Evolutionary conservation across 192 early-diverging fungal genomes (phyloP), one percentile per base, ranked within the genome.

Genomic region (Dissophora globulifera): DNA sequence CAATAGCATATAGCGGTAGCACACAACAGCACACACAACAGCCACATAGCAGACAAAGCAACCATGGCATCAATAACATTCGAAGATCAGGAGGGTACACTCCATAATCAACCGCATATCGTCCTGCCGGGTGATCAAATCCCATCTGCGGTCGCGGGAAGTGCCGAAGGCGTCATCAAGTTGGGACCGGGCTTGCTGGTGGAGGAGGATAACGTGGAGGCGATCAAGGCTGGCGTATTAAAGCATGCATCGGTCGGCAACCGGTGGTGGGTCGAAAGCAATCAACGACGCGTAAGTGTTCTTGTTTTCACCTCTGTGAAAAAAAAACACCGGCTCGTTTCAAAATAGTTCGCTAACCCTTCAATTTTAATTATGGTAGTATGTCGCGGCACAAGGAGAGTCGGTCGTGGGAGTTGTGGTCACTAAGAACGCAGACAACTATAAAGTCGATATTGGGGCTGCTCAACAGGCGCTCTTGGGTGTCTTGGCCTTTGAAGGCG

Each of bases 371-470:
- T 65, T 13, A n/a, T n/a, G 11, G 23, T 81, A 96, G 87, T 99
- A 99, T 84, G 87, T 98, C 43, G 88, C 98, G 3, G 86, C 89
- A 6, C 79, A 87, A 29, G 88, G 90, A 58, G 98, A 99, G 78
- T 88, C 92, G 0, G 93, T 99, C 1, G 76, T 99, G 49, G 98
- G 96, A 17, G 87, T 91, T 3, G 87, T 99, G 1, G 80, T 75
- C 30, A 85, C 75, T 3, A 86, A 87, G 52, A 66, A 84, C 17
- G 90, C 70, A 57, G 96, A 98, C 32, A 82, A 83, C 50, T 99
- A 91, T 71, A 84, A 91, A 46, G 88, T 99, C 10, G 98, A 99
- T 63, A 96, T 99, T 82, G 95, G 96, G n/a, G 82, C 90, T 2
- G 92, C 96, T 10, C 94, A 96, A 55, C 84, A 83, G 25, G 98